Evolutionary conservation across 1,284 basidiomycete species (phyloP).

Genomic region (Rhizoctonia solani): DNA sequence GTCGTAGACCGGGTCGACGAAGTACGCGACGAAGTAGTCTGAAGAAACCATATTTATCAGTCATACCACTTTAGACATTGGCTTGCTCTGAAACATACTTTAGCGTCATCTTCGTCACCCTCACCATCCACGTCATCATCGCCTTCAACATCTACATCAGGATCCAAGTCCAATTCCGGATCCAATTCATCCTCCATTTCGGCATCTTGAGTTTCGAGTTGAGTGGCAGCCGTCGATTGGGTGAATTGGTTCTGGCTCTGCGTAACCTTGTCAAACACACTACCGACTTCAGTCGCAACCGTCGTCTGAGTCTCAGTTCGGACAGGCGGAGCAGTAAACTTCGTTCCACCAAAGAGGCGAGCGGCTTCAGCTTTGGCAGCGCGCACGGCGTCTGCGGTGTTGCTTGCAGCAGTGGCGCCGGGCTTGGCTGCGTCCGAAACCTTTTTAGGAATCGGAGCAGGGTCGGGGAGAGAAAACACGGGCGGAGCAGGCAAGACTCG

Average conservation of each 20-base stretch:
- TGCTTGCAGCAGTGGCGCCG: neutral
- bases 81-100: neutral
- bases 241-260: neutral
- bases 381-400: slow-evolving; percentile 8
- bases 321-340: slow-evolving; percentile 7
- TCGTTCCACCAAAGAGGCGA: slow-evolving; percentile 25
- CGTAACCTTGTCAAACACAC: slow-evolving; percentile 7
- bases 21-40: slow-evolving; percentile 22
- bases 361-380: slow-evolving; percentile 30
- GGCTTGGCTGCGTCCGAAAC: neutral
- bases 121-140: slow-evolving; percentile 15
- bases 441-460: neutral
- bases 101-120: neutral
- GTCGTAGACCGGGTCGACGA: slow-evolving; percentile 42
- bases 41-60: neutral
- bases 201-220: neutral
- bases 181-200: slow-evolving; percentile 9
- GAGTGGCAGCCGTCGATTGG: no score
- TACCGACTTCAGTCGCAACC: slow-evolving; percentile 6
- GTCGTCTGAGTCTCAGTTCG: slow-evolving; percentile 28
- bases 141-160: neutral
- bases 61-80: no score
- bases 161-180: slow-evolving; percentile 26
- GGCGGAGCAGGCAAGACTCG: slow-evolving; percentile 9
- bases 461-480: slow-evolving; percentile 5